Base-by-base conservation (phyloP, 768 basidiomycete species). In the Flagelloscypha sp. region DNA sequence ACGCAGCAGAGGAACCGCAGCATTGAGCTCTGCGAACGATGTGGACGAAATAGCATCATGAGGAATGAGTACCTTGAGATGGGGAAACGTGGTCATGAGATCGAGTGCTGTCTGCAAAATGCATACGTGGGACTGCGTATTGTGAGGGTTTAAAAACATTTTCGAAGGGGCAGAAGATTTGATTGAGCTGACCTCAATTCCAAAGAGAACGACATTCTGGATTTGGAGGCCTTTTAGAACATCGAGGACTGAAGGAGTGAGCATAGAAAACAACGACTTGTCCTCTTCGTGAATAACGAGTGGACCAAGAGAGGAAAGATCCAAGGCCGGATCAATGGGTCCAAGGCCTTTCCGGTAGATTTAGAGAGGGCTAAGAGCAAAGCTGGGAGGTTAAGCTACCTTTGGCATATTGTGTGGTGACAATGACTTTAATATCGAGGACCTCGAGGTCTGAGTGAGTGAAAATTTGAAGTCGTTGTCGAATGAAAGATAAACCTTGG, bases 231-330 rank as follows among this genome's bases (percentile, higher is more conserved):
- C 46, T 15, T 54, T 50, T 35, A 94, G 61, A 6, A 77, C 42
- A 2, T 57, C 41, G 35, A 65, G 56, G 5, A 93, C 71, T 22
- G 85, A 74, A 5, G 80, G 71, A 0, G 76, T 79, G 36, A 80
- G 48, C 92, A 95, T 94, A 1, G 84, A 85, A 63, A 97, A 95
- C 35, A 74, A 69, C 0, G 78, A 76, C 55, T 95, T 95, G 46
- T 80, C 74, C 49, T 76, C 65, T 7, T 76, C 74, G 25, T 69
- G 80, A 22, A 80, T 55, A 40, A 73, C 66, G 18, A 84, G 61
- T 3, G 66, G 44, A 0, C 67, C 81, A 1, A 85, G 66, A 21
- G 70, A 62, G 10, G 56, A 48, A 40, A 70, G 55, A 46, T 72
- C 69, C 40, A 89, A 64, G 33, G 74, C 77, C 1, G 78, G 70